A percentile compares a stretch with the other conserved stretches of the same genome.
phyloP scores from a whole-genome alignment of 139 green algal species.

The Picochlorum sp. region DNA sequence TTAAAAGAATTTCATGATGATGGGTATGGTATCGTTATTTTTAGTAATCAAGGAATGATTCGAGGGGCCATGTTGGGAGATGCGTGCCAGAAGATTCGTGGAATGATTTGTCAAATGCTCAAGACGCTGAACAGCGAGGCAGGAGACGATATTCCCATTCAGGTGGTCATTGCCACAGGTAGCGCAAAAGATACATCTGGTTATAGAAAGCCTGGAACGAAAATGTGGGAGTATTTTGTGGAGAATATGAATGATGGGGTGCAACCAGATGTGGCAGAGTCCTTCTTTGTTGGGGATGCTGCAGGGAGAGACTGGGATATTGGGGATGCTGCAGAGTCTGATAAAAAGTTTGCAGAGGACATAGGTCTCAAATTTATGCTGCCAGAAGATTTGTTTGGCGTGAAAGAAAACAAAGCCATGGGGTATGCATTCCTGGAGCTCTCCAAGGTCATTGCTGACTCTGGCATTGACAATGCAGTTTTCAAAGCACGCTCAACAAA shows the following conservation, averaged over 20 bases:
- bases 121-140: not conserved
- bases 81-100: constrained; percentile 40
- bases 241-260: constrained; percentile 46
- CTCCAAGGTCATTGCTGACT: constrained; percentile 9
- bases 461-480: not conserved
- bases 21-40: not conserved
- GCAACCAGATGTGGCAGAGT: constrained; percentile 34
- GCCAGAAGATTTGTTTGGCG: constrained; percentile 55
- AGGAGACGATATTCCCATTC: not conserved
- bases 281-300: constrained; percentile 62
- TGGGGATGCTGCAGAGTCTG: not conserved
- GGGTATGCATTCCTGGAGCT: constrained; percentile 13
- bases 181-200: constrained; percentile 24
- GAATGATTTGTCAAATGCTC: constrained; percentile 31
- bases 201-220: constrained; percentile 51
- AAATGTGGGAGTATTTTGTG: constrained; percentile 69
- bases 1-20: not conserved
- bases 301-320: constrained; percentile 42
- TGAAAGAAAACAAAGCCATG: not conserved
- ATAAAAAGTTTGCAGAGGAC: constrained; percentile 39
- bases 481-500: constrained; percentile 17
- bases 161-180: constrained; percentile 22
- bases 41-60: constrained; percentile 58
- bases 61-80: constrained; percentile 48
- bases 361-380: constrained; percentile 43